Evolutionary conservation across 768 basidiomycete genomes (phyloP).

Genomic region (Lentinus brumalis): DNA sequence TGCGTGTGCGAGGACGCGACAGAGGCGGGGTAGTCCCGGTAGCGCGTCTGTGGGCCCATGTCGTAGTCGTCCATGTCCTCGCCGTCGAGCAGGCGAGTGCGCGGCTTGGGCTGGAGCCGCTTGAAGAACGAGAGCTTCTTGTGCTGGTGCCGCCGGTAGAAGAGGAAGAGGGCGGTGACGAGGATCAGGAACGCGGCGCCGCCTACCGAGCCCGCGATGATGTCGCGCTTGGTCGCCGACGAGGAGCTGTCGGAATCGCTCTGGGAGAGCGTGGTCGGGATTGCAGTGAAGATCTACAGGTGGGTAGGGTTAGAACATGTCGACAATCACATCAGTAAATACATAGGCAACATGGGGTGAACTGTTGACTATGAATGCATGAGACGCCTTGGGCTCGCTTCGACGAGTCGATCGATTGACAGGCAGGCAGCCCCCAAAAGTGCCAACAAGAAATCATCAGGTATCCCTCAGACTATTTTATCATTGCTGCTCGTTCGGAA

Average conservation of each 20-base stretch:
- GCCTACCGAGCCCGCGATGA: constrained; percentile 35
- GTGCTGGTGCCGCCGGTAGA: constrained; percentile 32
- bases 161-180: constrained; percentile 30
- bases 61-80: constrained; percentile 33
- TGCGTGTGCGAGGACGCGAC: constrained; percentile 12
- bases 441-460: too few relatives aligned
- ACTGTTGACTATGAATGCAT: too few relatives aligned
- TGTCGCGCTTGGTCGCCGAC: constrained; percentile 23
- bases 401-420: too few relatives aligned
- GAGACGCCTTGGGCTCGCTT: too few relatives aligned
- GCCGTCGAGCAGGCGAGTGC: constrained; percentile 29
- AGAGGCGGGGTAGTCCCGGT: constrained; percentile 28
- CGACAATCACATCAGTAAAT: background rate
- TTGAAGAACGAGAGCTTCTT: constrained; percentile 31
- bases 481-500: too few relatives aligned
- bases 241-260: background rate
- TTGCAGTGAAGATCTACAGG: constrained; percentile 21
- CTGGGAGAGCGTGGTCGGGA: constrained; percentile 25
- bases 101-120: constrained; percentile 21
- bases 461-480: too few relatives aligned
- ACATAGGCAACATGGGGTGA: too few relatives aligned
- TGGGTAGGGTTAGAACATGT: background rate
- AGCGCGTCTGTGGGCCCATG: constrained; percentile 23
- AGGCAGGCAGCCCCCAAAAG: too few relatives aligned
- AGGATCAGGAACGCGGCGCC: constrained; percentile 29